Conservation (phyloP, 805 yeast genomes). For the Komagataella phaffii region DNA sequence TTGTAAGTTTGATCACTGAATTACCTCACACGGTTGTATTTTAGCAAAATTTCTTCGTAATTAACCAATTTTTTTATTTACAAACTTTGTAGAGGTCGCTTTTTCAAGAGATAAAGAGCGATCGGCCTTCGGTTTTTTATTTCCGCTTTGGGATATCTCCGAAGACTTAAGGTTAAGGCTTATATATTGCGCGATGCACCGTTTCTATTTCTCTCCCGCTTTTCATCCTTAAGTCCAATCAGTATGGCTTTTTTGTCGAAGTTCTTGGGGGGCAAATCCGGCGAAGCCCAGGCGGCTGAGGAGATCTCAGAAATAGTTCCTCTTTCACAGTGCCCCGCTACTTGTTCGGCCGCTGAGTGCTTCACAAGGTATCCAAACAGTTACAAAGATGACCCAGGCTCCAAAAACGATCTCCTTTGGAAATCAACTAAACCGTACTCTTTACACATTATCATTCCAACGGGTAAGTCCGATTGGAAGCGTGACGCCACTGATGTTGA, state of each 20-base stretch:
- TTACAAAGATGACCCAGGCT: constrained; percentile 24
- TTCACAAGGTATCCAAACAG: constrained; percentile 36
- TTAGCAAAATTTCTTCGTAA: not conserved
- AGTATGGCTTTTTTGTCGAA: constrained; percentile 3
- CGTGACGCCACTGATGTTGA: constrained; percentile 44
- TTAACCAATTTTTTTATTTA: not conserved
- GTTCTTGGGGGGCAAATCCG: not conserved
- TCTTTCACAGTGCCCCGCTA: constrained; percentile 34
- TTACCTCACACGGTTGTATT: not conserved
- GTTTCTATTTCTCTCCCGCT: not conserved
- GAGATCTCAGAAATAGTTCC: constrained; percentile 24
- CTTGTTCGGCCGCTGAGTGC: constrained; percentile 39
- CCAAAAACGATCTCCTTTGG: constrained; percentile 33
- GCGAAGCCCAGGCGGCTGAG: constrained; percentile 7
- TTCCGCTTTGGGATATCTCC: not conserved
- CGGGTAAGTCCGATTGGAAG: constrained; percentile 78
- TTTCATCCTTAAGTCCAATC: no score
- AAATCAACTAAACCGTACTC: constrained; percentile 59
- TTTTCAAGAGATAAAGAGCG: not conserved
- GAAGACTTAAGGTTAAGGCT: not conserved
- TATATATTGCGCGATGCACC: not conserved
- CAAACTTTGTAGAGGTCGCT: not conserved
- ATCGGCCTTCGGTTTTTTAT: not conserved
- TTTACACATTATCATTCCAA: constrained; percentile 66
- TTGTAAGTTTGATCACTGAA: not conserved